Conservation (phyloP, 129 eudicot genomes). For the Flaveria sonorensis region DNA sequence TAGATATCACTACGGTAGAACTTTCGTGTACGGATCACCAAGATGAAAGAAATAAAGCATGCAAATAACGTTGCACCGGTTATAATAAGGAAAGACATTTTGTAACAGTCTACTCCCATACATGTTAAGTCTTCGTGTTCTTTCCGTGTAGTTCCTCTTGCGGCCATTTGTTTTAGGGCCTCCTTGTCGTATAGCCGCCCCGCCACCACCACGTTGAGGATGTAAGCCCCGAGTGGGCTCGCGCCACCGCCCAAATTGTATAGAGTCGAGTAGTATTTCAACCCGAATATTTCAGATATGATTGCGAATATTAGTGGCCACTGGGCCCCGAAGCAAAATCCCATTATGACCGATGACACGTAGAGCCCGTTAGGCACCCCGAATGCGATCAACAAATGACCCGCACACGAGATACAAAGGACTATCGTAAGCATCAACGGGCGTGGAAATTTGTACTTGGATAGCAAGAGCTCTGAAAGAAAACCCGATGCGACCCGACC, state of each 20-base stretch:
- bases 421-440: constrained; percentile 71
- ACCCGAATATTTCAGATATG: constrained; percentile 79
- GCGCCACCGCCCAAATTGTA: constrained; percentile 69
- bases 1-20: constrained; percentile 79
- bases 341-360: constrained; percentile 64
- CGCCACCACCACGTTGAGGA: constrained; percentile 64
- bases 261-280: constrained; percentile 72
- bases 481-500: constrained; percentile 76
- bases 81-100: constrained; percentile 59
- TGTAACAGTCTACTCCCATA: constrained; percentile 67
- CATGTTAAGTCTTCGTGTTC: constrained; percentile 61
- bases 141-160: constrained; percentile 46
- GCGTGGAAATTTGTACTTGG: constrained; percentile 79
- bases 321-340: constrained; percentile 90
- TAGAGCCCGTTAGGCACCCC: constrained; percentile 72
- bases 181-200: constrained; percentile 73
- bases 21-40: constrained; percentile 66
- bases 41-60: constrained; percentile 51
- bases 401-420: constrained; percentile 64
- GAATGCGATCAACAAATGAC: constrained; percentile 71
- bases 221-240: constrained; percentile 73
- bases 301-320: constrained; percentile 81
- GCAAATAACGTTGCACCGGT: constrained; percentile 56
- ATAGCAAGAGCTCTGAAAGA: constrained; percentile 53
- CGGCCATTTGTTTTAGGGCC: constrained; percentile 52